phyloP scores from a whole-genome alignment of 2,329 filamentous ascomycete genomes.

The Epichloe bromicola region DNA sequence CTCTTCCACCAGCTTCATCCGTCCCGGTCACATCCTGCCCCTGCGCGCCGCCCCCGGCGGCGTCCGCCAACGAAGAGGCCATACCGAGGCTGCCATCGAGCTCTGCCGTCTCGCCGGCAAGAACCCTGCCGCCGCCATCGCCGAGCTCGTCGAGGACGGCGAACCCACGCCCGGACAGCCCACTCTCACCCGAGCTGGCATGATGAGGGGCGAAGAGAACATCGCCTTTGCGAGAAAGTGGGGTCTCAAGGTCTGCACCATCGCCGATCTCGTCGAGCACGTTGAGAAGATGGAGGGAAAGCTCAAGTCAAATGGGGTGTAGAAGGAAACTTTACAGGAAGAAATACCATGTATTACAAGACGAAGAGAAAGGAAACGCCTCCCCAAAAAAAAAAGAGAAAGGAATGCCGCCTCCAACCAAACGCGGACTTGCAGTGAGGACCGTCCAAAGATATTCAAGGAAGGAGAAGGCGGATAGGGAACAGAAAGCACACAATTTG shows the following conservation, averaged over 20 bases:
- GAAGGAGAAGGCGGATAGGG: not conserved
- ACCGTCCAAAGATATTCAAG: not conserved
- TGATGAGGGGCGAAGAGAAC: slow-evolving; percentile 85
- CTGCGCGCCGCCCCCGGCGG: slow-evolving; percentile 68
- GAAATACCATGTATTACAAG: not conserved
- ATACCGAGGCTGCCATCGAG: slow-evolving; percentile 90
- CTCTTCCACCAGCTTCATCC: slow-evolving; percentile 50
- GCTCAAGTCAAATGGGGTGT: slow-evolving; percentile 24
- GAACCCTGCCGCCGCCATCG: slow-evolving; percentile 66
- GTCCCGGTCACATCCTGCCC: slow-evolving; percentile 85
- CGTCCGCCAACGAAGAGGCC: slow-evolving; percentile 65
- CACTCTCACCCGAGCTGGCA: slow-evolving; percentile 55
- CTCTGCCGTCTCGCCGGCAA: slow-evolving; percentile 79
- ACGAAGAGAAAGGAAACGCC: not conserved
- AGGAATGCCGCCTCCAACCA: not conserved
- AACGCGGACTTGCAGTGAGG: too few species aligned
- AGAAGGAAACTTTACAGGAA: not conserved
- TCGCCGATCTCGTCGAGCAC: slow-evolving; percentile 75
- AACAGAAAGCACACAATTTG: too few species aligned
- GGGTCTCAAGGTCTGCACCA: slow-evolving; percentile 89
- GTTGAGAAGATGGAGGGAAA: slow-evolving; percentile 64
- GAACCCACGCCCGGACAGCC: slow-evolving; percentile 56
- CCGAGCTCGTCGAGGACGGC: slow-evolving; percentile 83
- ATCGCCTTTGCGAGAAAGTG: slow-evolving; percentile 77
- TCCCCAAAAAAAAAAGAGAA: not conserved